A percentile compares a stretch with the other conserved stretches of the same genome.
These are phyloP conservation scores for Kodamaea kakaduensis DNA, from an alignment of 805 yeast genomes.

Conservation along the genomic window DNA sequence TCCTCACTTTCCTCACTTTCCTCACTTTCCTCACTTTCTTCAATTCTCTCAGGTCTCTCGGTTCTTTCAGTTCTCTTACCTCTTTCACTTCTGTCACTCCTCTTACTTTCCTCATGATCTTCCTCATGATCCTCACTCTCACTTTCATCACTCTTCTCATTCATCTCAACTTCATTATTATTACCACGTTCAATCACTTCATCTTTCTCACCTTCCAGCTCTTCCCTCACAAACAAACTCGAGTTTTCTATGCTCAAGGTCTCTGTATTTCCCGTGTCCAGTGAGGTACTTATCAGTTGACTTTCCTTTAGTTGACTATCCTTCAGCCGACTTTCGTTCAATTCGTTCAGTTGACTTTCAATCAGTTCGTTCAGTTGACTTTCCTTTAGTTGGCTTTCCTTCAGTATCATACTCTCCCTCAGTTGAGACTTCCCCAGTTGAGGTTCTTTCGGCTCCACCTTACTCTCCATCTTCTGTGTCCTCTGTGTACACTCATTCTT, in stretches of 20 bases:
- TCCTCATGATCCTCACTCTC: neutral
- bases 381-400: too few species aligned
- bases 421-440: neutral
- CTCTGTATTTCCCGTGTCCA: too few species aligned
- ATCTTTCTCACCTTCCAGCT: too few species aligned
- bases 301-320: too few species aligned
- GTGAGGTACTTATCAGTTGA: too few species aligned
- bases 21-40: constrained; percentile 6
- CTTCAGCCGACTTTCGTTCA: too few species aligned
- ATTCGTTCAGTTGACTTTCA: too few species aligned
- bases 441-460: neutral
- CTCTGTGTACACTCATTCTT: neutral
- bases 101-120: neutral
- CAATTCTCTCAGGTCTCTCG: neutral
- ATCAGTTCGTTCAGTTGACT: too few species aligned
- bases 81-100: neutral
- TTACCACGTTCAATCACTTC: too few species aligned
- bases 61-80: neutral
- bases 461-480: constrained; percentile 1
- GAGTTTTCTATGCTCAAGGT: too few species aligned
- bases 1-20: neutral
- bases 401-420: too few species aligned
- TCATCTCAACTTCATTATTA: neutral
- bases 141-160: neutral
- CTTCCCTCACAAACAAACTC: too few species aligned